Evolutionary conservation across 345 rosid genomes (phyloP).

Genomic region (Pistacia integerrima): DNA sequence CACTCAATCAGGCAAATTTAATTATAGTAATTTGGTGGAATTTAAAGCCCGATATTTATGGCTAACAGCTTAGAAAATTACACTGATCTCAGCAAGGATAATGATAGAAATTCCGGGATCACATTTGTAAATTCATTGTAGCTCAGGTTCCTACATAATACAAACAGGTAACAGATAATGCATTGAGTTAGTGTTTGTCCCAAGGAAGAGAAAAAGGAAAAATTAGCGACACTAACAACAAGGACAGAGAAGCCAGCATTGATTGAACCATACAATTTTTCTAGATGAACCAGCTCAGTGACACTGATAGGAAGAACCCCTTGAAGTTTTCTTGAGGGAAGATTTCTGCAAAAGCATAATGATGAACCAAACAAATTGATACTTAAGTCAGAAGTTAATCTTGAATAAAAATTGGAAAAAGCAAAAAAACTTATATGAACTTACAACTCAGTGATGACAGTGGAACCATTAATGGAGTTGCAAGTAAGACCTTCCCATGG

Average conservation of each 20-base stretch:
- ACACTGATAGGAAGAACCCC: slow-evolving; percentile 46
- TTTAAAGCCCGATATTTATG: slow-evolving; percentile 3
- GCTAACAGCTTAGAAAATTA: slow-evolving; percentile 32
- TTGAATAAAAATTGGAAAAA: background rate
- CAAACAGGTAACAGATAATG: background rate
- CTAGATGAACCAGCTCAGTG: slow-evolving; percentile 36
- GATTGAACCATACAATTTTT: slow-evolving; percentile 45
- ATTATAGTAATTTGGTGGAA: background rate
- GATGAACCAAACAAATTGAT: slow-evolving; percentile 5
- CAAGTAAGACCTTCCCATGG: slow-evolving; percentile 60
- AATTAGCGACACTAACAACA: background rate
- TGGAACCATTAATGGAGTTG: slow-evolving; percentile 27
- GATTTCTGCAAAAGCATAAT: slow-evolving; percentile 39
- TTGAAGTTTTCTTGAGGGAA: slow-evolving; percentile 37
- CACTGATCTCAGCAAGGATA: slow-evolving; percentile 53
- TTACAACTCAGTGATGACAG: slow-evolving; percentile 48
- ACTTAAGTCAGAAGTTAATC: background rate
- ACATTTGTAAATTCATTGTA: slow-evolving; percentile 44
- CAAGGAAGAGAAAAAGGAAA: background rate
- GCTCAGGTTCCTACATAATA: slow-evolving; percentile 51
- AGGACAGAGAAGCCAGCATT: background rate
- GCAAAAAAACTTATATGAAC: slow-evolving; percentile 1
- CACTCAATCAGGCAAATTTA: background rate
- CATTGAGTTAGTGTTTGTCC: background rate
- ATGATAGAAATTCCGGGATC: slow-evolving; percentile 42